These are phyloP conservation scores for Biancaea sappan DNA, from an alignment of 306 rosid species.

Conservation along the genomic window DNA sequence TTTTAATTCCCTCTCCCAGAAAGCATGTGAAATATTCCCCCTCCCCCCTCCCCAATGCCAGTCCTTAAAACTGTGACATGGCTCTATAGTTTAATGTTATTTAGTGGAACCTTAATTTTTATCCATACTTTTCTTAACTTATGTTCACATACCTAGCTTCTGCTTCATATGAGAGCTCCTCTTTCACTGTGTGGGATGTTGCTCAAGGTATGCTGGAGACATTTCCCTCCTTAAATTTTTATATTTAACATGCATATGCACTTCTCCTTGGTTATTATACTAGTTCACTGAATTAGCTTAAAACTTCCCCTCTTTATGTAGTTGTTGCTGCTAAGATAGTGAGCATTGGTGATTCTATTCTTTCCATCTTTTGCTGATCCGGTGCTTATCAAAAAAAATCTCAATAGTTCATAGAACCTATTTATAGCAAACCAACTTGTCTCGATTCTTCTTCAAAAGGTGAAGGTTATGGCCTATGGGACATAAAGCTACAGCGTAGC, in stretches of 20 bases:
- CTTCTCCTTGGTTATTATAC: constrained; percentile 15
- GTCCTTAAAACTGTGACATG: background rate
- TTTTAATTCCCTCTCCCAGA: background rate
- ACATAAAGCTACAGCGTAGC: background rate
- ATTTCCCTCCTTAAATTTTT: constrained; percentile 21
- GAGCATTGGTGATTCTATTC: background rate
- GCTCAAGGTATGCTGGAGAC: constrained; percentile 69
- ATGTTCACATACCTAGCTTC: constrained; percentile 77
- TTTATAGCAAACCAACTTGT: background rate
- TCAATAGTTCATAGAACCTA: background rate
- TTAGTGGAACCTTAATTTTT: background rate
- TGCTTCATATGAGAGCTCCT: constrained; percentile 83
- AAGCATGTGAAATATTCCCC: constrained; percentile 9
- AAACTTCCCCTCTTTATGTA: background rate
- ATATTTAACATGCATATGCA: constrained; percentile 5
- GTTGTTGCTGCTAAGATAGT: background rate
- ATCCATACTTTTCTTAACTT: constrained; percentile 57
- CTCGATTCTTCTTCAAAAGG: background rate
- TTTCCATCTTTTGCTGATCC: background rate
- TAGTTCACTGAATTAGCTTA: constrained; percentile 26
- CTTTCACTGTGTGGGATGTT: constrained; percentile 92
- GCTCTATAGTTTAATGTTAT: background rate
- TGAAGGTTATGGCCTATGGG: background rate
- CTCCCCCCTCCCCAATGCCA: too few species aligned
- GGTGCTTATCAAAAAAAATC: background rate